Percentiles rank a stretch among this genome's conserved stretches.
phyloP scores from a whole-genome alignment of 1,284 basidiomycete genomes.

The Papiliotrema terrestris region DNA sequence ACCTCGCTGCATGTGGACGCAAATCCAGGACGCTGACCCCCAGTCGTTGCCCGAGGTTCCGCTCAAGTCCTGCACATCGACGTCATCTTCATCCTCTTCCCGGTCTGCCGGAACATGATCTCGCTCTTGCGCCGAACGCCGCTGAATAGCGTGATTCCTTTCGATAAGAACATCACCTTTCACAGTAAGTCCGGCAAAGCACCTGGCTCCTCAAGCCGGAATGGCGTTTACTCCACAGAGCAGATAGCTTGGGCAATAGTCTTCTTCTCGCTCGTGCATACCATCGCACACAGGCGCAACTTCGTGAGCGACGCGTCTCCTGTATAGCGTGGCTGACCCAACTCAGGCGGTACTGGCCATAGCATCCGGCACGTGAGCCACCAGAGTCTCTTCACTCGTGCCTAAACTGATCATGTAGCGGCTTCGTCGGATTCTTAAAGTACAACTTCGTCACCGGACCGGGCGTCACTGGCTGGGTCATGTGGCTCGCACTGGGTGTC shows the following conservation, averaged over 20 bases:
- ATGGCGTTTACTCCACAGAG: slow-evolving; percentile 50
- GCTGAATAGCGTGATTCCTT: slow-evolving; percentile 77
- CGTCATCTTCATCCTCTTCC: slow-evolving; percentile 82
- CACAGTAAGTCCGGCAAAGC: slow-evolving; percentile 58
- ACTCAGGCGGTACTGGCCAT: slow-evolving; percentile 65
- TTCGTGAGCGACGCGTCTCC: slow-evolving; percentile 15
- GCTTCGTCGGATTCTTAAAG: slow-evolving; percentile 63
- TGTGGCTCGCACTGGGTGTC: slow-evolving; percentile 64
- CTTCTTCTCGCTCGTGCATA: slow-evolving; percentile 62
- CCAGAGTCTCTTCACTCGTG: too few relatives aligned
- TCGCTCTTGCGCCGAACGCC: slow-evolving; percentile 76
- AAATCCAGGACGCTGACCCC: not conserved
- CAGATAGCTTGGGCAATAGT: slow-evolving; percentile 83
- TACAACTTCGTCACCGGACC: slow-evolving; percentile 84
- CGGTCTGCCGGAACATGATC: slow-evolving; percentile 86
- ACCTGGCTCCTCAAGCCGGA: not conserved
- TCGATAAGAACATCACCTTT: slow-evolving; percentile 82
- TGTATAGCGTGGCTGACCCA: not conserved
- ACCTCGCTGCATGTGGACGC: not conserved
- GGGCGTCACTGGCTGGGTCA: slow-evolving; percentile 86
- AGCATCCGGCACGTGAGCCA: slow-evolving; percentile 47
- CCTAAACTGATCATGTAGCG: slow-evolving; percentile 44
- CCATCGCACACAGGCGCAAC: slow-evolving; percentile 26
- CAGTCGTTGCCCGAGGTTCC: slow-evolving; percentile 75
- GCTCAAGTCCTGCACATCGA: slow-evolving; percentile 83